Conservation (phyloP, 2,329 filamentous ascomycete species). For the Curvularia sp. region DNA sequence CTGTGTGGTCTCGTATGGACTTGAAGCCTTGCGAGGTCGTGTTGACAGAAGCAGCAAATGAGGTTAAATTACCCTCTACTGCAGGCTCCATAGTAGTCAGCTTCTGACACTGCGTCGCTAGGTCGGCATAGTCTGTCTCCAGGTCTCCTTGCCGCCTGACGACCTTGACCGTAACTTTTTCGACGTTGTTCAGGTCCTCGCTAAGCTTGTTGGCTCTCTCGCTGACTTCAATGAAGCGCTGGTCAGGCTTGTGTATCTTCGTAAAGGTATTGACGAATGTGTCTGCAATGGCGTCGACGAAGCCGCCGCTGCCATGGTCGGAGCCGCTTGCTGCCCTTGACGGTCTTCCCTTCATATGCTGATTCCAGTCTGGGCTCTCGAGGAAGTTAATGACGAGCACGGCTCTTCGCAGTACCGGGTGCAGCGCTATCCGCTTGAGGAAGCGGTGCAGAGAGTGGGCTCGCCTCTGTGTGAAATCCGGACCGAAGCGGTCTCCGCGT, state of each 20-base stretch:
- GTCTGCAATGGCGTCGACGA: conserved; percentile 95
- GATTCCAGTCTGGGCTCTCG: conserved; percentile 94
- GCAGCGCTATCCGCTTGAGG: conserved; percentile 81
- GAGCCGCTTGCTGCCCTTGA: conserved; percentile 64
- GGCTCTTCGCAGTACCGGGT: conserved; percentile 85
- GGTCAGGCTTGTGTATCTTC: conserved; percentile 94
- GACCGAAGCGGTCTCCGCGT: conserved; percentile 90
- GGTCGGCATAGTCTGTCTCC: conserved; percentile 84
- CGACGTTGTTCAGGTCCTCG: conserved; percentile 89
- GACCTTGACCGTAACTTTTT: conserved; percentile 93
- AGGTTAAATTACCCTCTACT: conserved; percentile 80
- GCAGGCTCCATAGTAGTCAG: conserved; percentile 88
- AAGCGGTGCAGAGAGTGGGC: conserved; percentile 93
- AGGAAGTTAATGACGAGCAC: conserved; percentile 87
- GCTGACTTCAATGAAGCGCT: conserved; percentile 90
- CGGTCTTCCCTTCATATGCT: conserved; percentile 83
- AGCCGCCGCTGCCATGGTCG: conserved; percentile 63
- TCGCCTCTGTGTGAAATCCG: conserved; percentile 88
- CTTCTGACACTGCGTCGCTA: conserved; percentile 94
- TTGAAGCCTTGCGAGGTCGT: conserved; percentile 81
- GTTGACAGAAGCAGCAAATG: conserved; percentile 85
- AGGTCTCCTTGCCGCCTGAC: conserved; percentile 86
- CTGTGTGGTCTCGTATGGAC: conserved; percentile 85
- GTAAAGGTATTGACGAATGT: conserved; percentile 97
- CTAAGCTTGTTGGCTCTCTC: conserved; percentile 91